Evolutionary conservation across 805 yeast species (phyloP).

Genomic region (Sugiyamaella boreocaroliniensis): DNA sequence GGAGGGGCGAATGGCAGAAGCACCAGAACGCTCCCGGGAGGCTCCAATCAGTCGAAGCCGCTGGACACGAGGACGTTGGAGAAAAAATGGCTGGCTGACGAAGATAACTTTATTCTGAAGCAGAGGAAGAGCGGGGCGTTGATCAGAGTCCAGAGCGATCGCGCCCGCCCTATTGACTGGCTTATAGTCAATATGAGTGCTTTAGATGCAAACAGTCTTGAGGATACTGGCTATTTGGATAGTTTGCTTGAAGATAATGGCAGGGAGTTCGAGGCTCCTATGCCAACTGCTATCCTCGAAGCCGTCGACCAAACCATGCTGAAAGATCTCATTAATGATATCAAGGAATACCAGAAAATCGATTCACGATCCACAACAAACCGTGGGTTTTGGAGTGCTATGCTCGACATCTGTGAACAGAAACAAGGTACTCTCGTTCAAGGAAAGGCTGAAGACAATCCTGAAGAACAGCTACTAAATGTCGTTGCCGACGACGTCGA

Average conservation of each 20-base stretch:
- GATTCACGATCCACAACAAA: constrained; percentile 5
- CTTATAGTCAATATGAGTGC: constrained; percentile 14
- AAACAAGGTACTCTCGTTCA: not conserved
- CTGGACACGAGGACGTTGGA: not conserved
- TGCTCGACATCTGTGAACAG: constrained; percentile 12
- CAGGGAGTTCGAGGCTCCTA: constrained; percentile 16
- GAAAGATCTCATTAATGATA: constrained; percentile 8
- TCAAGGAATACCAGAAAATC: constrained; percentile 10
- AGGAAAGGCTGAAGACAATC: not conserved
- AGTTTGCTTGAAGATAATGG: constrained; percentile 11
- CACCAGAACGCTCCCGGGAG: not conserved
- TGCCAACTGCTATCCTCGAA: constrained; percentile 17
- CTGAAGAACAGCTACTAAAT: constrained; percentile 13
- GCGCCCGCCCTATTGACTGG: constrained; percentile 24
- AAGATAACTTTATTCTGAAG: constrained; percentile 25
- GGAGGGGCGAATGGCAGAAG: not conserved
- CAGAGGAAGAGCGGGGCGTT: constrained; percentile 28
- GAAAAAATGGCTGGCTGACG: constrained; percentile 25
- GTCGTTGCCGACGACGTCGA: constrained; percentile 26
- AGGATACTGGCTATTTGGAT: constrained; percentile 16
- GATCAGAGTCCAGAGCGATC: constrained; percentile 24
- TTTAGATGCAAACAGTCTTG: constrained; percentile 14
- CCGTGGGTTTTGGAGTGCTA: constrained; percentile 21
- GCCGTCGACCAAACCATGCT: constrained; percentile 14
- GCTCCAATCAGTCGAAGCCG: not conserved